Base-by-base conservation (phyloP, 2,329 filamentous ascomycete genomes). In the Amauroascus verrucosus region DNA sequence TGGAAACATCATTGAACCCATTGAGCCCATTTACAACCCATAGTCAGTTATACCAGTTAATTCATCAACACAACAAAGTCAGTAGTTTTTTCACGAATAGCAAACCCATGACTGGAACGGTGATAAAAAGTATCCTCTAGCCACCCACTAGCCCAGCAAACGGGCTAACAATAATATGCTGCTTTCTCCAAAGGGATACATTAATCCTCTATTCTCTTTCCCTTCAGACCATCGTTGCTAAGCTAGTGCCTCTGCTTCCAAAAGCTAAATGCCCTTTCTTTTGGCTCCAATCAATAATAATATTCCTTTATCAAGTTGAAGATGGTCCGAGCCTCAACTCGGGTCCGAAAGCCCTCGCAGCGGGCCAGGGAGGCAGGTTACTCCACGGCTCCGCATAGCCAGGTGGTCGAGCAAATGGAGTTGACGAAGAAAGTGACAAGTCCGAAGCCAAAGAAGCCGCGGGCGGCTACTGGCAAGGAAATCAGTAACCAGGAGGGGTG, bases 261-360 rank as follows among this genome's bases (percentile, higher is more conserved):
- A n/a, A n/a, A n/a, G n/a, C n/a, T n/a, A n/a, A n/a, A n/a, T n/a
- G n/a, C n/a, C n/a, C n/a, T n/a, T n/a, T n/a, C n/a, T n/a, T n/a
- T n/a, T n/a, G n/a, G n/a, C n/a, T n/a, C n/a, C n/a, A n/a, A n/a
- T n/a, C n/a, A n/a, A n/a, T n/a, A n/a, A n/a, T n/a, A n/a, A n/a
- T n/a, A n/a, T n/a, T n/a, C n/a, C n/a, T n/a, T n/a, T n/a, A n/a
- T n/a, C n/a, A n/a, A n/a, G n/a, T n/a, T n/a, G n/a, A 16, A 57
- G 56, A 53, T 54, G 33, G 57, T 55, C 20, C 61, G 63, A n/a
- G 53, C 60, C 32, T 67, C 65, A 16, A 58, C 53, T 14, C 64
- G 65, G 4, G 38, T 61, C 28, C 63, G 64, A 41, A 66, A 66
- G 45, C 64, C 64, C 16, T 66, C 65, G 2, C 55, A 56, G 18